Percentiles rank a stretch among this genome's conserved stretches.
Conservation (phyloP, 2,329 filamentous ascomycete genomes). For the Verticillium zaregamsianum region DNA sequence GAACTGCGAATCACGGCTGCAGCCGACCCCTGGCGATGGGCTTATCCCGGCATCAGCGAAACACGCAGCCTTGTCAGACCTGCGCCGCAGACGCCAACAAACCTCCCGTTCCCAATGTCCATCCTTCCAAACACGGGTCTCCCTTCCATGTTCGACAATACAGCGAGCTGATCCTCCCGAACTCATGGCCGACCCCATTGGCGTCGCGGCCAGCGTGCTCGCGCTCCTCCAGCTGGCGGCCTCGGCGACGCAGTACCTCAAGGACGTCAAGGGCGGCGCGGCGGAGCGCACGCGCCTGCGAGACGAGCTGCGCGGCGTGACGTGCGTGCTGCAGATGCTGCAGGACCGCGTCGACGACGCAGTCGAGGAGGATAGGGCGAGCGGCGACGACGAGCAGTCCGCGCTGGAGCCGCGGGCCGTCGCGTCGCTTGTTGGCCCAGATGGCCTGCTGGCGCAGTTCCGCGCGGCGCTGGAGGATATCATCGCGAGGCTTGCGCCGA, state of each 20-base stretch:
- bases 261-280: background rate
- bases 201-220: background rate
- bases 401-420: background rate
- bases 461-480: background rate
- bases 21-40: too few relatives aligned
- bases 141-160: too few relatives aligned
- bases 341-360: constrained; percentile 1
- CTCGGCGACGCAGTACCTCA: constrained; percentile 1
- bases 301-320: background rate
- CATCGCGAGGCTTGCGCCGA: background rate
- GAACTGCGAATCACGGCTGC: too few relatives aligned
- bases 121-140: too few relatives aligned
- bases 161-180: too few relatives aligned
- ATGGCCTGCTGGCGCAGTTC: background rate
- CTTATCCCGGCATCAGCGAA: too few relatives aligned
- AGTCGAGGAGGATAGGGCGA: background rate
- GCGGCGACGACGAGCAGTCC: background rate
- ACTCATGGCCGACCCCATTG: background rate
- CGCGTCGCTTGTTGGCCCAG: background rate
- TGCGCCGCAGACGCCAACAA: too few relatives aligned
- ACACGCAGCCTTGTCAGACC: too few relatives aligned
- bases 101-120: too few relatives aligned
- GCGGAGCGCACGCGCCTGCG: constrained; percentile 1
- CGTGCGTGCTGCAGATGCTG: constrained; percentile 1
- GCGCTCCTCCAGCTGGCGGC: background rate